These are phyloP conservation scores for Tricholoma hemisulphureum DNA, from an alignment of 768 basidiomycete species.

Conservation along the genomic window DNA sequence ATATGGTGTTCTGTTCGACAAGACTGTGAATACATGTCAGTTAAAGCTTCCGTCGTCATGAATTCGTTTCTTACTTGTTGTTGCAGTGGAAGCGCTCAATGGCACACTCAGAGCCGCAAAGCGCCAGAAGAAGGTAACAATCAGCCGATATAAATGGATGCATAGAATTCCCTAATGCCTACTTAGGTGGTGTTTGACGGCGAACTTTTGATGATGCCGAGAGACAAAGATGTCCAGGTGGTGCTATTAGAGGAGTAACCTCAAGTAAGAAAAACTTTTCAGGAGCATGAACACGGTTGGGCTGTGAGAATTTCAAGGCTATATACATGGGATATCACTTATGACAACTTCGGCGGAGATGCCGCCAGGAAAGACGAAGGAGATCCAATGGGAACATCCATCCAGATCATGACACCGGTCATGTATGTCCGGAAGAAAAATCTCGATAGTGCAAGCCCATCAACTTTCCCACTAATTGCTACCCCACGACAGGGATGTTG, in stretches of 20 bases:
- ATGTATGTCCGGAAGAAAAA: too few relatives aligned
- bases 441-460: too few relatives aligned
- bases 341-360: too few relatives aligned
- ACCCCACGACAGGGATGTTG: too few relatives aligned
- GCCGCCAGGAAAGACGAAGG: too few relatives aligned
- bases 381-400: too few relatives aligned
- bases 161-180: background rate
- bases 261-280: too few relatives aligned
- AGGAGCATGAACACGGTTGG: too few relatives aligned
- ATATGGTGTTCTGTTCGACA: conserved; percentile 46
- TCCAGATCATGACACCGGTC: too few relatives aligned
- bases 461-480: too few relatives aligned
- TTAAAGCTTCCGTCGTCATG: background rate
- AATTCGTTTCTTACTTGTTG: background rate
- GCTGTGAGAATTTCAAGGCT: too few relatives aligned
- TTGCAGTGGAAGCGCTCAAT: conserved; percentile 48
- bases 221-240: conserved; percentile 47
- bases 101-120: conserved; percentile 48
- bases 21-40: conserved; percentile 47
- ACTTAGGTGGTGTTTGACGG: conserved; percentile 42
- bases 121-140: conserved; percentile 42
- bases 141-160: background rate
- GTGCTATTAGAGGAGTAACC: conserved; percentile 33
- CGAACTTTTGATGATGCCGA: conserved; percentile 51
- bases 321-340: background rate